Percentiles rank a stretch among this genome's conserved stretches.
Conservation (phyloP, 139 green algal species). For the Diplosphaera chodatii region DNA sequence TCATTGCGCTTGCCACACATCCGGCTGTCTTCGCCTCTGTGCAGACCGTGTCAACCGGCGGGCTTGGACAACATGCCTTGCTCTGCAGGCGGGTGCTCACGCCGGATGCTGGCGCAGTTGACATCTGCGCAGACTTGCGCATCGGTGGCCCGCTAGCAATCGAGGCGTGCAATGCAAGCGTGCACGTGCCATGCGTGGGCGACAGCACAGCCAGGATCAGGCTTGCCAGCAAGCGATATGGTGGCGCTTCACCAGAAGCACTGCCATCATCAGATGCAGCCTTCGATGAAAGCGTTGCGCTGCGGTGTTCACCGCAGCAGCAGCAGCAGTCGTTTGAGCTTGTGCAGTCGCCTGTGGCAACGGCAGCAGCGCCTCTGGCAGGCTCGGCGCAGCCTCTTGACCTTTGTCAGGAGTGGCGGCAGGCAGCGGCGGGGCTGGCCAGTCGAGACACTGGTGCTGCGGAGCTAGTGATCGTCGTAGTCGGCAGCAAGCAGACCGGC, state of each 20-base stretch:
- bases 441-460: neutral
- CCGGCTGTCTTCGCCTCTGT: too few relatives aligned
- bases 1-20: too few relatives aligned
- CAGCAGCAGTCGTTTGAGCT: neutral
- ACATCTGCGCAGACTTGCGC: neutral
- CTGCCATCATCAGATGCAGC: too few relatives aligned
- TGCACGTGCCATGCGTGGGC: neutral
- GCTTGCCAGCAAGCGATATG: neutral
- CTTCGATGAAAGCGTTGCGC: too few relatives aligned
- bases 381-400: neutral
- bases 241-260: too few relatives aligned
- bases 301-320: too few relatives aligned
- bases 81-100: neutral
- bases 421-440: neutral
- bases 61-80: too few relatives aligned
- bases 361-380: too few relatives aligned
- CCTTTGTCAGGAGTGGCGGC: neutral
- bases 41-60: too few relatives aligned
- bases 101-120: neutral
- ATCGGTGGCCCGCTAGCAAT: neutral
- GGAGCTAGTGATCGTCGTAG: constrained; percentile 33
- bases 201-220: neutral
- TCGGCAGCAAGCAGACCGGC: constrained; percentile 67
- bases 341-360: neutral
- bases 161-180: neutral